Percentiles rank a stretch among this genome's conserved stretches.
Evolutionary conservation across 2,329 filamentous ascomycete species (phyloP).

Genomic region (Pseudogymnoascus sp.): DNA sequence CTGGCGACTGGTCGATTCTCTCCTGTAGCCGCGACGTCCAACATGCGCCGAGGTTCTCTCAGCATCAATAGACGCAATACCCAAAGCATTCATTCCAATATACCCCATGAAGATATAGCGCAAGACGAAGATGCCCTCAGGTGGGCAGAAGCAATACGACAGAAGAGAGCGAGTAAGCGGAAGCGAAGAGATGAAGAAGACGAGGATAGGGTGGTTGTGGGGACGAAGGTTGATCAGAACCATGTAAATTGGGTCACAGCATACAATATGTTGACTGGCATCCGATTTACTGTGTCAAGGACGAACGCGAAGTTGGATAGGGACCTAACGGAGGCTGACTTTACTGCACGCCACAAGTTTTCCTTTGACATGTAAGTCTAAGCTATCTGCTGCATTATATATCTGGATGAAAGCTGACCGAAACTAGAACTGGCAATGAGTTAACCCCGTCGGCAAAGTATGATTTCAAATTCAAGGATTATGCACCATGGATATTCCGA

Average conservation of each 20-base stretch:
- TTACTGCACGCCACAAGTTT: constrained; percentile 91
- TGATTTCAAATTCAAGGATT: constrained; percentile 99
- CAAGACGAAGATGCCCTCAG: constrained; percentile 86
- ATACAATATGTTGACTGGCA: constrained; percentile 99
- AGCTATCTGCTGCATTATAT: neutral
- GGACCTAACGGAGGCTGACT: constrained; percentile 83
- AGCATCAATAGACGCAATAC: constrained; percentile 75
- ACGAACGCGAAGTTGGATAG: constrained; percentile 96
- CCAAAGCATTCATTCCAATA: constrained; percentile 77
- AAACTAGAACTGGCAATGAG: constrained; percentile 78
- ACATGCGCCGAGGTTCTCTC: constrained; percentile 70
- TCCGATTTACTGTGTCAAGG: constrained; percentile 90
- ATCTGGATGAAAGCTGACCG: constrained; percentile 31
- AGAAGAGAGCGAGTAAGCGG: constrained; percentile 83
- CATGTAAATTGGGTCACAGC: constrained; percentile 97
- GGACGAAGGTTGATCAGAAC: constrained; percentile 94
- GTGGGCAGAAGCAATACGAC: constrained; percentile 88
- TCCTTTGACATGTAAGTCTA: constrained; percentile 88
- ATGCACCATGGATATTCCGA: constrained; percentile 98
- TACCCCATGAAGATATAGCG: constrained; percentile 73
- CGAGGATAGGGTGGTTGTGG: constrained; percentile 89
- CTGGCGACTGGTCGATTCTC: constrained; percentile 78
- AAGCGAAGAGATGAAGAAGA: constrained; percentile 79
- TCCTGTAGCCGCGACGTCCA: constrained; percentile 45
- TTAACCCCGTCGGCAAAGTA: constrained; percentile 97